These are phyloP conservation scores for Hydnum rufescens DNA, from an alignment of 768 basidiomycete species.

Conservation along the genomic window DNA sequence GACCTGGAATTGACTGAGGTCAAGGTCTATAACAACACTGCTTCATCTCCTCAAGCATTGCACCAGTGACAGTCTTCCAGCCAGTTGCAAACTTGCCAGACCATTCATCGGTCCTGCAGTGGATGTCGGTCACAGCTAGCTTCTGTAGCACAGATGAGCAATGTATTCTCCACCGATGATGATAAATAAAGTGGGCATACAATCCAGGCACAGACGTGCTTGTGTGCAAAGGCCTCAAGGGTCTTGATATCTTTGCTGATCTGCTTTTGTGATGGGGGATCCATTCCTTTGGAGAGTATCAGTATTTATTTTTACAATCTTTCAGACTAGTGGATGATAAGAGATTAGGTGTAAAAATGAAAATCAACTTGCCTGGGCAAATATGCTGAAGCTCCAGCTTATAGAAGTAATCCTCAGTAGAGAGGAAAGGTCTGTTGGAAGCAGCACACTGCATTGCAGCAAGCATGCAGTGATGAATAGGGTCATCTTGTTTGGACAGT, in stretches of 20 bases:
- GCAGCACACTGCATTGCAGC: too few relatives aligned
- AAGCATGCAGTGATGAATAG: too few relatives aligned
- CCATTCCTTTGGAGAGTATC: too few relatives aligned
- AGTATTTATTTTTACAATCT: too few relatives aligned
- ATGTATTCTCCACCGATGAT: neutral
- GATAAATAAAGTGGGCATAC: neutral
- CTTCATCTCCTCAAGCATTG: neutral
- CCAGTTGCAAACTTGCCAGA: neutral
- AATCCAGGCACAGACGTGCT: neutral
- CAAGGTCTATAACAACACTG: neutral
- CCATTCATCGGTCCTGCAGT: neutral
- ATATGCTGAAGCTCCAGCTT: too few relatives aligned
- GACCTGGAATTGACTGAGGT: neutral
- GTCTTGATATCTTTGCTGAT: neutral
- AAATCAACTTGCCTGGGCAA: too few relatives aligned
- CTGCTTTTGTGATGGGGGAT: neutral
- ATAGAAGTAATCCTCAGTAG: too few relatives aligned
- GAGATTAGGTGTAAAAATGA: too few relatives aligned
- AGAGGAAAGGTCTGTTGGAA: too few relatives aligned
- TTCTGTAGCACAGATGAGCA: neutral
- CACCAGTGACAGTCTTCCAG: neutral
- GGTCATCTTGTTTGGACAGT: too few relatives aligned
- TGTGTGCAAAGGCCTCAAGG: neutral
- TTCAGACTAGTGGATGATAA: too few relatives aligned
- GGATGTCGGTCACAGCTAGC: neutral